Evolutionary conservation across 1,284 basidiomycete genomes (phyloP).

Genomic region (Ganoderma leucocontextum): DNA sequence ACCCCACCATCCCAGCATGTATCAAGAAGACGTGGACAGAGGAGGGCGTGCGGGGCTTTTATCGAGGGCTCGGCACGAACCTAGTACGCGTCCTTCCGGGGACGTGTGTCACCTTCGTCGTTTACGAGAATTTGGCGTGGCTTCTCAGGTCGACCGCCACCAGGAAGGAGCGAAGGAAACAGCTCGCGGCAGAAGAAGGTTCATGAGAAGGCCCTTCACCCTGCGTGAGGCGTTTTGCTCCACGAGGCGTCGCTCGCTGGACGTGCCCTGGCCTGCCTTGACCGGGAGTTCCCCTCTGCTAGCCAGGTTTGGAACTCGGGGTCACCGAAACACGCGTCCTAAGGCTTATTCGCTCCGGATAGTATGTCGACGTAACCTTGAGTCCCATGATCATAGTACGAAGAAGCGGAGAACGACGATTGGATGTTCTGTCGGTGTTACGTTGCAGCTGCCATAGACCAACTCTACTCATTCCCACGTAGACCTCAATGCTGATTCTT

Average conservation of each 20-base stretch:
- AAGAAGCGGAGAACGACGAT: background rate
- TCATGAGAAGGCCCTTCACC: background rate
- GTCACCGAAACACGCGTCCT: background rate
- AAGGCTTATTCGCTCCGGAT: background rate
- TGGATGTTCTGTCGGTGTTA: background rate
- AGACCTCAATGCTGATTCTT: background rate
- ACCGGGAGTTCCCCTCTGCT: background rate
- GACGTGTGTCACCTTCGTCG: constrained; percentile 98
- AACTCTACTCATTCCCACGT: constrained; percentile 7
- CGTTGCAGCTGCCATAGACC: constrained; percentile 8
- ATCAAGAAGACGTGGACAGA: constrained; percentile 82
- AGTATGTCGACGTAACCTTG: background rate
- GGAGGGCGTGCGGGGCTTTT: constrained; percentile 90
- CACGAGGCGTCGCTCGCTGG: background rate
- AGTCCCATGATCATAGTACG: background rate
- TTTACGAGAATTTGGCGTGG: constrained; percentile 96
- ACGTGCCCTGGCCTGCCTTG: background rate
- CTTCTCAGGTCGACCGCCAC: constrained; percentile 70
- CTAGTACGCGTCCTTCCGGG: constrained; percentile 95
- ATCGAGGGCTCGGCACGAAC: constrained; percentile 96
- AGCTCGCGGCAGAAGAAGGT: background rate
- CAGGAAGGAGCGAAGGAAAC: constrained; percentile 35
- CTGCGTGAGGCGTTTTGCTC: background rate
- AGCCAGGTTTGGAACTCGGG: background rate
- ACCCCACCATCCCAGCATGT: constrained; percentile 85